Evolutionary conservation across 768 basidiomycete species (phyloP).

Genomic region (Trametes maxima): DNA sequence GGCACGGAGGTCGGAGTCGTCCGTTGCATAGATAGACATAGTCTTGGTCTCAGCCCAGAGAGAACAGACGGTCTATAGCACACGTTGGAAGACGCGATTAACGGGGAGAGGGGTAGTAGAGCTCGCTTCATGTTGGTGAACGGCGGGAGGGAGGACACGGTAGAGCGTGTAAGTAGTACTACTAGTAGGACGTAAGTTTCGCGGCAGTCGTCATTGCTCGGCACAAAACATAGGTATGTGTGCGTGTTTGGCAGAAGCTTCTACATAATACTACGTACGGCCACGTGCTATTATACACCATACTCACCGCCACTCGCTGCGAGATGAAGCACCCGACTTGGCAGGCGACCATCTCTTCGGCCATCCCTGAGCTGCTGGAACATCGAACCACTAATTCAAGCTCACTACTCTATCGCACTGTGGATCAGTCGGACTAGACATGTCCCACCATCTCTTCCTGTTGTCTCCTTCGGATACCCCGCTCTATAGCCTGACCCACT

Average conservation of each 20-base stretch:
- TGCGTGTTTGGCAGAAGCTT: constrained; percentile 4
- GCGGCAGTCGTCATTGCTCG: neutral
- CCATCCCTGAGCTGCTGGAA: too few relatives aligned
- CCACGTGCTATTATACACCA: constrained; percentile 7
- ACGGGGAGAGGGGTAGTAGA: constrained; percentile 6
- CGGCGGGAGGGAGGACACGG: neutral
- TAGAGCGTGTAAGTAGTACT: neutral
- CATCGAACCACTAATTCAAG: too few relatives aligned
- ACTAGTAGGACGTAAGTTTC: too few relatives aligned
- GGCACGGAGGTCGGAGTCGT: neutral
- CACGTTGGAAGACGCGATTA: neutral
- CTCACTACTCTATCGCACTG: too few relatives aligned
- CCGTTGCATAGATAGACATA: neutral
- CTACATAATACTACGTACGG: too few relatives aligned
- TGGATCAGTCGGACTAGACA: constrained; percentile 31
- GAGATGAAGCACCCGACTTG: neutral
- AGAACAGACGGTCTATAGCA: neutral
- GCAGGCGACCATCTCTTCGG: too few relatives aligned
- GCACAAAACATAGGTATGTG: neutral
- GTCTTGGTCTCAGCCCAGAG: neutral
- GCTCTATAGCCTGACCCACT: constrained; percentile 80
- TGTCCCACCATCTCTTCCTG: constrained; percentile 88
- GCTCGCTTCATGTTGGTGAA: constrained; percentile 4
- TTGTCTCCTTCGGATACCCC: constrained; percentile 88
- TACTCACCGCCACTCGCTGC: neutral